Conservation (phyloP, 768 basidiomycete species). For the Auriculariales sp. region DNA sequence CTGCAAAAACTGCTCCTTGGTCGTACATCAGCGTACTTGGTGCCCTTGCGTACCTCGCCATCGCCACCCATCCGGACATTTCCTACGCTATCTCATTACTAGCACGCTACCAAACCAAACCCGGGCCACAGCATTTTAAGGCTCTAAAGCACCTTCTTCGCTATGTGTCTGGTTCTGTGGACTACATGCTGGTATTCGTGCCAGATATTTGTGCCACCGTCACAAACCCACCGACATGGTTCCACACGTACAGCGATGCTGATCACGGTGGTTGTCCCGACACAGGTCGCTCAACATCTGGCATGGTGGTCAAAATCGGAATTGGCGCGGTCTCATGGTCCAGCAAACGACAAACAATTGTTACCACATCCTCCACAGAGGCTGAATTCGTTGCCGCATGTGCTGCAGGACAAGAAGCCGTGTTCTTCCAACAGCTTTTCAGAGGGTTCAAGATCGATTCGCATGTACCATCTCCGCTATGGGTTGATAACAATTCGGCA, state of each 20-base stretch:
- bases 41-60: slow-evolving; percentile 14
- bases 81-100: slow-evolving; percentile 17
- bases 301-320: not conserved
- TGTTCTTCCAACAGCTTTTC: slow-evolving; percentile 11
- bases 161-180: not conserved
- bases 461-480: slow-evolving; percentile 12
- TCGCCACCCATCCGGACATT: slow-evolving; percentile 25
- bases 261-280: slow-evolving; percentile 4
- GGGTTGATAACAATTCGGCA: slow-evolving; percentile 22
- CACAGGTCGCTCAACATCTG: slow-evolving; percentile 1
- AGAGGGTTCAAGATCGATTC: slow-evolving; percentile 7
- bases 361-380: not conserved
- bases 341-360: not conserved
- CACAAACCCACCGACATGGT: not conserved
- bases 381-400: slow-evolving; percentile 7
- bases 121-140: not conserved
- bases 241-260: slow-evolving; percentile 4
- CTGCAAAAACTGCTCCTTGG: slow-evolving; percentile 8
- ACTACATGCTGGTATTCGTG: not conserved
- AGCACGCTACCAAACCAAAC: not conserved
- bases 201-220: not conserved
- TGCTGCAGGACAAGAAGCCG: slow-evolving; percentile 9
- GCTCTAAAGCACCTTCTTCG: not conserved
- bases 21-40: slow-evolving; percentile 17
- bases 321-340: not conserved